A percentile compares a stretch with the other conserved stretches of the same genome.
phyloP scores from a whole-genome alignment of 106 monocot genomes.

The Dactylorhiza incarnata region DNA sequence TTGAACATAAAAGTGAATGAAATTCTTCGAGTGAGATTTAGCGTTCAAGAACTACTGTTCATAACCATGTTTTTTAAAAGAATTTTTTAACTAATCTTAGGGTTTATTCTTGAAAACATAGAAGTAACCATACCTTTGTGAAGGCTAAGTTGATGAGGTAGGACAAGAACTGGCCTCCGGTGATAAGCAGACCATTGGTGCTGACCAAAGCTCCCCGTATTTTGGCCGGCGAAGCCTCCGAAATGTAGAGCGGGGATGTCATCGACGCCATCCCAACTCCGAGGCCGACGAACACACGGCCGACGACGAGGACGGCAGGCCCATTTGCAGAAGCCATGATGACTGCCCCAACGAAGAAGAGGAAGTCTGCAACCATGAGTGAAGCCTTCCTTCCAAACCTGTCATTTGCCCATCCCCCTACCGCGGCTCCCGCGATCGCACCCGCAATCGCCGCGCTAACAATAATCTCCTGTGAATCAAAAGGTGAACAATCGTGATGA shows the following conservation, averaged over 20 bases:
- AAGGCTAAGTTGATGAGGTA: slow-evolving; percentile 91
- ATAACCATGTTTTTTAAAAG: no score
- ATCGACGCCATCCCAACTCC: slow-evolving; percentile 91
- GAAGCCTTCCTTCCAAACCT: slow-evolving; percentile 48
- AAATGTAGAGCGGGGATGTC: slow-evolving; percentile 83
- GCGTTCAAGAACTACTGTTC: no score
- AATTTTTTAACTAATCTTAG: no score
- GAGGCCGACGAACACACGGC: slow-evolving; percentile 72
- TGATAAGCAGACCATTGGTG: slow-evolving; percentile 83
- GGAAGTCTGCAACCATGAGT: slow-evolving; percentile 54
- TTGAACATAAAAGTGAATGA: no score
- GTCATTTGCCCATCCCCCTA: slow-evolving; percentile 71
- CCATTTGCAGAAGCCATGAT: slow-evolving; percentile 63
- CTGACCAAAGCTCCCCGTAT: slow-evolving; percentile 79
- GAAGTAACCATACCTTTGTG: slow-evolving; percentile 42
- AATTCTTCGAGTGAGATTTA: no score
- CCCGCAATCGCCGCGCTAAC: slow-evolving; percentile 89
- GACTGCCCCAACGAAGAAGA: slow-evolving; percentile 63
- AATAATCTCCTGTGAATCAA: slow-evolving; percentile 52
- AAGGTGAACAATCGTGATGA: not conserved
- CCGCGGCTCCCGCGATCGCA: slow-evolving; percentile 72
- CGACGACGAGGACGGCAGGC: slow-evolving; percentile 41
- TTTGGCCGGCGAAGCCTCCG: slow-evolving; percentile 71
- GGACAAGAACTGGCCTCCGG: slow-evolving; percentile 81
- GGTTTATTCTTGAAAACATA: no score